Base-by-base conservation (phyloP, 1,284 basidiomycete species). In the Athelia psychrophila region DNA sequence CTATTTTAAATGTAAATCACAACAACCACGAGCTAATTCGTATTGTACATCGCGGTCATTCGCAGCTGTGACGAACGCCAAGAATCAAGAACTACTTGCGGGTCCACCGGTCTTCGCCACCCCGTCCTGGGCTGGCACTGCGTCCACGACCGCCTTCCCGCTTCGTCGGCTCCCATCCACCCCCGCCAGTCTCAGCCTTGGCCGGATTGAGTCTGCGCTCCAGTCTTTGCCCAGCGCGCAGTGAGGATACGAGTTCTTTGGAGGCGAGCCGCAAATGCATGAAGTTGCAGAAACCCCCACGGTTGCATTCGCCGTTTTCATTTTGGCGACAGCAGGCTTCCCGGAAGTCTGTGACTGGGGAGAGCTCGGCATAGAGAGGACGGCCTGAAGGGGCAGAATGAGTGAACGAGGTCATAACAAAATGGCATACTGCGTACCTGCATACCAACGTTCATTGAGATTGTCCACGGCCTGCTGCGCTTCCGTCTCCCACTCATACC, bases 321-420 rank as follows among this genome's bases (percentile, higher is more conserved):
- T 98, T 98, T 71, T 99, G 97, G 46, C 97, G 81, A 71, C 97
- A 99, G 69, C 97, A 99, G 0, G 96, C 96, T 74, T 99, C 97
- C 50, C 96, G 86, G 69, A 99, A 99, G 72, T 99, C 97, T 30
- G 95, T 99, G 15, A 99, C 97, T 4, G 97, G 97, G 1, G 93
- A 96, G 22, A 99, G 80, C 65, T 99, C 97, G n/a, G 94, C 94
- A 63, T 96, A 96, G n/a, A 99, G 75, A 3, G 97, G 97, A 49
- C 93, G 87, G 49, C 92, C 93, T 93, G 60, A 23, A 33, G n/a
- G n/a, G n/a, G 40, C 57, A 40, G 27, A 49, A 47, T 44, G 13
- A 24, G 32, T n/a, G 58, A 48, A 13, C 27, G 5, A 13, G 27
- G 27, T 30, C 5, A 5, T 52, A 36, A 47, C 47, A 38, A 52